These are phyloP conservation scores for Ceratobasidium sp. DNA, from an alignment of 1,284 basidiomycete species.

Conservation along the genomic window DNA sequence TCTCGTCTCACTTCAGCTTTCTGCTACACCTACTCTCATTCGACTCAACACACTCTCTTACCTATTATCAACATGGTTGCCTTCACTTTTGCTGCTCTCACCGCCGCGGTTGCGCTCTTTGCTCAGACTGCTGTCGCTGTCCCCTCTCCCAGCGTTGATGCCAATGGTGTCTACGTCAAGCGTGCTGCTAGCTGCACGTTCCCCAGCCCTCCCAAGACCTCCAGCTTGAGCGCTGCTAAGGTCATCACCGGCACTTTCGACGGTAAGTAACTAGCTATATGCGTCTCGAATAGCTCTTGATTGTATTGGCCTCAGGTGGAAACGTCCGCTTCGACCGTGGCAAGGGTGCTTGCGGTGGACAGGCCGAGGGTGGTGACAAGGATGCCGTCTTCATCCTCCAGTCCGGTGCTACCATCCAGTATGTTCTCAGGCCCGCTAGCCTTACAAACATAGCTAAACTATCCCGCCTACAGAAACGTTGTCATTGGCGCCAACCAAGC, in stretches of 20 bases:
- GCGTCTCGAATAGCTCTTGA: background rate
- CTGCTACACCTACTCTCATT: constrained; percentile 25
- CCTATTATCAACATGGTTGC: constrained; percentile 31
- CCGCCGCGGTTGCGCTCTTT: constrained; percentile 36
- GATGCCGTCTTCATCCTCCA: constrained; percentile 47
- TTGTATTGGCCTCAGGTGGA: constrained; percentile 4
- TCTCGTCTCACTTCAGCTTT: too few species aligned
- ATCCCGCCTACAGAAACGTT: constrained; percentile 51
- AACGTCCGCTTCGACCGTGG: constrained; percentile 38
- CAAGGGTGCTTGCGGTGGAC: constrained; percentile 44
- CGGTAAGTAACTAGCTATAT: constrained; percentile 28
- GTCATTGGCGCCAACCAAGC: constrained; percentile 58
- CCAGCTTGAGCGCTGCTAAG: constrained; percentile 54
- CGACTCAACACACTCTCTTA: constrained; percentile 19
- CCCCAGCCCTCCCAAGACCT: constrained; percentile 56
- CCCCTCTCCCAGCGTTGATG: constrained; percentile 38
- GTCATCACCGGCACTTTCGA: constrained; percentile 51
- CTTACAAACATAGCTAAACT: background rate
- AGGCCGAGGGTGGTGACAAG: constrained; percentile 43
- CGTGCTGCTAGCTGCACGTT: constrained; percentile 52
- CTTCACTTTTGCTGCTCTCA: constrained; percentile 33
- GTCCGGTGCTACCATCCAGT: constrained; percentile 55
- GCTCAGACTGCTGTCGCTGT: constrained; percentile 33
- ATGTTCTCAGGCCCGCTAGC: background rate
- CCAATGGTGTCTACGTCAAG: constrained; percentile 38